Base-by-base conservation (phyloP, 2,329 filamentous ascomycete genomes). In the Aspergillus udagawae region DNA sequence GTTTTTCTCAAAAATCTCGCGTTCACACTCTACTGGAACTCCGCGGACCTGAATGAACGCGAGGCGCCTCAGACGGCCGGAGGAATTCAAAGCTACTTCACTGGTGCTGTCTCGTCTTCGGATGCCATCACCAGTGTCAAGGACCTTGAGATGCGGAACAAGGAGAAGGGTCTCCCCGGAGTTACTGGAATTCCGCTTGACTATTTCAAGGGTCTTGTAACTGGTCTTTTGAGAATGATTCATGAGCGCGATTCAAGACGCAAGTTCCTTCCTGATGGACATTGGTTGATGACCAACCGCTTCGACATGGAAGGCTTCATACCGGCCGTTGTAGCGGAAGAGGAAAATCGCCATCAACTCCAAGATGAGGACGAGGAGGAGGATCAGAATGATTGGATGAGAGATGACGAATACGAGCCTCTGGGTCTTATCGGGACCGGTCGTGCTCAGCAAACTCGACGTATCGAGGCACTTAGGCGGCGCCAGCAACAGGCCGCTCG, bases 221-320 rank as follows among this genome's bases (percentile, higher is more conserved):
- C 91, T 2, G 87, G 86, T 3, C 82, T 95, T 0, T 80, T 97
- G 68, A 87, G 89, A 56, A 93, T 95, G 82, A 79, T 97, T 8
- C 97, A 97, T 70, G 92, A 97, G 73, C 83, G 93, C 71, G 93
- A 97, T 73, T 99, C 94, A 7, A 83, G 94, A 58, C 86, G 92
- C 23, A 86, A 84, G 29, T 97, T 97, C 69, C 76, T 97, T 23
- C 89, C 91, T 1, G 76, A 82, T n/a, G 84, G 86, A 51, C 92
- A 96, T 71, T 99, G 94, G 94, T 80, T 97, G 38, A 97, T 97
- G 92, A 94, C 89, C 0, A 88, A 86, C 59, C 80, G 81, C 21
- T 90, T 97, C 56, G 89, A 97, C 67, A 94, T 96, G 87, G 86
- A 89, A 60, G 86, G 88, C 0, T 97, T 97, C 67, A 89, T 96